These are phyloP conservation scores for Ploettnerulaceae sp. DNA, from an alignment of 2,329 filamentous ascomycete species.

Conservation along the genomic window DNA sequence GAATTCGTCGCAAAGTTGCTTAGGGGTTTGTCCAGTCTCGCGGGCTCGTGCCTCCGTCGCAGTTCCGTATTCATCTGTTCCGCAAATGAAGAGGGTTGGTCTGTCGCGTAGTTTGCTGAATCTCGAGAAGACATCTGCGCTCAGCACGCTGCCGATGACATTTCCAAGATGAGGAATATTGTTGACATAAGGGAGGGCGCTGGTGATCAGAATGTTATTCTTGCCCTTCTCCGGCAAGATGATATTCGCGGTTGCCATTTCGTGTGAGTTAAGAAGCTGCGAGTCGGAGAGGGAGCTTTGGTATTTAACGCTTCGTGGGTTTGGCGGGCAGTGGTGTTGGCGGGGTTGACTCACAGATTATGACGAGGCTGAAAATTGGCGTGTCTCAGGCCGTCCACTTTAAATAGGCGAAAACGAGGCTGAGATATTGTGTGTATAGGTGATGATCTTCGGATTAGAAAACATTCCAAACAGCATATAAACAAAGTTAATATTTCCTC, in stretches of 20 bases:
- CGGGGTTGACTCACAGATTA: slow-evolving; percentile 16
- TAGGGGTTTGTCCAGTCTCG: slow-evolving; percentile 76
- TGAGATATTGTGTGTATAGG: too few species aligned
- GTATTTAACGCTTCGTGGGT: neutral
- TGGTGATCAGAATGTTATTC: slow-evolving; percentile 85
- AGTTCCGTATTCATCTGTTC: slow-evolving; percentile 91
- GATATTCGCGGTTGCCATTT: slow-evolving; percentile 29
- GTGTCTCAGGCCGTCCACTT: neutral
- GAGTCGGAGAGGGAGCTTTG: slow-evolving; percentile 6
- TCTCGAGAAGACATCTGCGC: slow-evolving; percentile 79
- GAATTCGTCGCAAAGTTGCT: slow-evolving; percentile 87
- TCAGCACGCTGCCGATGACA: slow-evolving; percentile 80
- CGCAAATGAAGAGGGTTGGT: slow-evolving; percentile 80
- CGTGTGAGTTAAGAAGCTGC: slow-evolving; percentile 10
- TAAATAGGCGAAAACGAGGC: slow-evolving; percentile 2
- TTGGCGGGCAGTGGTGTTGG: neutral
- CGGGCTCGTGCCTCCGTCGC: slow-evolving; percentile 94
- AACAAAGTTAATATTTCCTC: too few species aligned
- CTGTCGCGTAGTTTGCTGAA: slow-evolving; percentile 76
- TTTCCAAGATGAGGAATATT: slow-evolving; percentile 82
- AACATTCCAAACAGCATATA: too few species aligned
- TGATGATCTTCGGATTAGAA: too few species aligned
- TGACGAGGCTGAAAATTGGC: slow-evolving; percentile 9
- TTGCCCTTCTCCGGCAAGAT: slow-evolving; percentile 67
- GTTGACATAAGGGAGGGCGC: slow-evolving; percentile 82